These are phyloP conservation scores for Sungouiella blattae DNA, from an alignment of 805 yeast genomes.

Conservation along the genomic window DNA sequence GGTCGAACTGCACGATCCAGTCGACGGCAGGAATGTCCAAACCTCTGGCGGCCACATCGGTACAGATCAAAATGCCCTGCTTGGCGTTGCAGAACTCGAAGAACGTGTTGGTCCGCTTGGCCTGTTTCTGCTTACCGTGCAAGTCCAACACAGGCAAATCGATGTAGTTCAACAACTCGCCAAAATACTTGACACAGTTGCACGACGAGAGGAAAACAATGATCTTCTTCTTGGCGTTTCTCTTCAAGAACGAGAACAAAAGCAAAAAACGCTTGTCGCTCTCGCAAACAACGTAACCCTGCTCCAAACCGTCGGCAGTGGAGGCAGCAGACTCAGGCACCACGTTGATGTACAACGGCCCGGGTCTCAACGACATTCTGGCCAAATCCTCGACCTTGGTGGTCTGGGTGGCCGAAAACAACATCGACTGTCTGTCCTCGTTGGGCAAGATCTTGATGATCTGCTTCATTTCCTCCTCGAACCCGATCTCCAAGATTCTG, in stretches of 20 bases:
- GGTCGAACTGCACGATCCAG: conserved; percentile 98
- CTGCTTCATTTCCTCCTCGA: conserved; percentile 98
- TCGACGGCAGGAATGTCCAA: conserved; percentile 97
- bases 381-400: conserved; percentile 98
- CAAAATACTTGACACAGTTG: conserved; percentile 94
- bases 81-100: conserved; percentile 97
- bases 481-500: conserved; percentile 94
- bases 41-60: conserved; percentile 99
- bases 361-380: conserved; percentile 88
- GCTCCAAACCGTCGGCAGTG: conserved; percentile 96
- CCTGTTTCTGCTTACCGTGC: conserved; percentile 98
- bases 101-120: conserved; percentile 96
- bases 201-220: conserved; percentile 96
- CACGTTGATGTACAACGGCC: conserved; percentile 91
- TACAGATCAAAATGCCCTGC: conserved; percentile 88
- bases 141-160: conserved; percentile 95
- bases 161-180: conserved; percentile 91
- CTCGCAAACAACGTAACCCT: conserved; percentile 97
- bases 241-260: conserved; percentile 86
- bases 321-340: conserved; percentile 79
- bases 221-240: conserved; percentile 86
- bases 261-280: conserved; percentile 90
- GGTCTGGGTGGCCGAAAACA: conserved; percentile 98
- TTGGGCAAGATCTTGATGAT: conserved; percentile 90
- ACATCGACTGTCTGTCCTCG: conserved; percentile 92